Conservation (phyloP, 768 basidiomycete species). For the Termitomyces sp. region DNA sequence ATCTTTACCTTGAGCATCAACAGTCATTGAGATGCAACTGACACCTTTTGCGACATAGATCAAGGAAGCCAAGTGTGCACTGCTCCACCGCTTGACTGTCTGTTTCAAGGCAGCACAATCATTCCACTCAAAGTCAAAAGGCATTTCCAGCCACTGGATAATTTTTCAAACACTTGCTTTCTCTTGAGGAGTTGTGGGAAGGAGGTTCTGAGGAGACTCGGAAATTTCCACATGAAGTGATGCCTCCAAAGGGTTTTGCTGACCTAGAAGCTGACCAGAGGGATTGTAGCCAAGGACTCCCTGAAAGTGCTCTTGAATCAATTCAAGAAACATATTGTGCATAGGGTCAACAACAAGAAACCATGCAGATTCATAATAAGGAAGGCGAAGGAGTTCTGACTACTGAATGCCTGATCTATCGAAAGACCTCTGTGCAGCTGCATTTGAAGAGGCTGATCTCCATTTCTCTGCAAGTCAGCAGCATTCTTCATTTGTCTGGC, state of each 20-base stretch:
- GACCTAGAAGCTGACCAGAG: background rate
- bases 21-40: no score
- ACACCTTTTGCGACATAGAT: background rate
- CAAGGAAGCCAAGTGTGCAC: background rate
- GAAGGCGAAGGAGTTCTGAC: conserved; percentile 23
- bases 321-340: conserved; percentile 10
- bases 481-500: no score
- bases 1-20: background rate
- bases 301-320: conserved; percentile 16
- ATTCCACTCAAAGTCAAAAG: background rate
- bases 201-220: background rate
- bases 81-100: background rate
- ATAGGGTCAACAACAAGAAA: background rate
- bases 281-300: conserved; percentile 13
- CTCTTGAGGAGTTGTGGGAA: background rate
- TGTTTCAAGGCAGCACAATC: background rate
- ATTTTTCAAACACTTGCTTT: background rate
- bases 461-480: conserved; percentile 10
- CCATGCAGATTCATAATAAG: conserved; percentile 23
- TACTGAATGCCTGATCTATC: conserved; percentile 19
- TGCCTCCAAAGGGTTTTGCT: background rate
- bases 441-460: conserved; percentile 1
- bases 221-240: background rate
- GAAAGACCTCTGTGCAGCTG: conserved; percentile 13
- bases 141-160: background rate